Evolutionary conservation across 1,284 basidiomycete species (phyloP), one percentile per base, ranked within the genome.

Genomic region (Coniferiporia sulphurascens): DNA sequence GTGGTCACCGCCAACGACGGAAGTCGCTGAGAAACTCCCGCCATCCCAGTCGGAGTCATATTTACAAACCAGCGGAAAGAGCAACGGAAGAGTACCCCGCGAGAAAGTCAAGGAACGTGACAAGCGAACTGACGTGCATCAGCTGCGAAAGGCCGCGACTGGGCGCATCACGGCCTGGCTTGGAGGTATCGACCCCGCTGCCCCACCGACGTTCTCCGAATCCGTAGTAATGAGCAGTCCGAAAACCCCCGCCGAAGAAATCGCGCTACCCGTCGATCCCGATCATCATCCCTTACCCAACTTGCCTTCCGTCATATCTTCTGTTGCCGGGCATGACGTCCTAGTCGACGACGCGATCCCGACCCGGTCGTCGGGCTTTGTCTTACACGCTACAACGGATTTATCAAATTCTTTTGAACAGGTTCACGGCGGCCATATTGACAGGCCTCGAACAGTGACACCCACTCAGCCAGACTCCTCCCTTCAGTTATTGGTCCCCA

Each of bases 141-240:
- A 77, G 58, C 66, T 81, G 52, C 71, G 76, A 48, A 72, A 75
- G 62, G 81, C 80, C 50, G 82, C 84, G 15, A 86, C 86, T 62
- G 86, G 86, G 2, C 74, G 86, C n/a, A 83, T 91, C 12, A 77
- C 87, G n/a, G 86, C 84, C 12, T 91, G 88, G 88, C 65, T 91
- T 59, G 86, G 84, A 44, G 78, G 73, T 19, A 81, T 89, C 52
- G 82, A 84, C 56, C 74, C 79, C 9, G 80, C 76, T 35, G 73
- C 70, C 10, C 76, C 82, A 1, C 81, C 60, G 17, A 53, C 79
- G 17, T 62, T 60, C 35, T 54, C 63, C 13, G 66, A 64, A 3
- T 65, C 68, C 19, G 64, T 72, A 13, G 66, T 68, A 7, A 60
- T 63, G 8, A 56, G 15, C 21, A 61, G 59, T 48, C 60, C 70